Base-by-base conservation (phyloP, 2,329 filamentous ascomycete genomes). In the Aspergillus sp. region DNA sequence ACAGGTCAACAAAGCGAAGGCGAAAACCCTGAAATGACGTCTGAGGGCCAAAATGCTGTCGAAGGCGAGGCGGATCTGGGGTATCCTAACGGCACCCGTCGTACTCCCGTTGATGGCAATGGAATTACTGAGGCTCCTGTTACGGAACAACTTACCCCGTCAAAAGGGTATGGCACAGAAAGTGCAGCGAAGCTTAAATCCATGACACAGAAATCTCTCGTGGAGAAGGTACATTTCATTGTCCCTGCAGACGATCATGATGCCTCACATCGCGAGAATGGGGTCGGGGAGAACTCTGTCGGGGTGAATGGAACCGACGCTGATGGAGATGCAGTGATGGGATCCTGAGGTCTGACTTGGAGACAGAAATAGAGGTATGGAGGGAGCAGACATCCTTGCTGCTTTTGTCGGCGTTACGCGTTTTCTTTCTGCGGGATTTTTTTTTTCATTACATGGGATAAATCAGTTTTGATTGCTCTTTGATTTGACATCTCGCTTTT, bases 301-400 rank as follows among this genome's bases (percentile, higher is more conserved):
- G 51, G 59, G 20, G 49, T 56, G 7, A 63, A 66, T 38, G 65
- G 62, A 7, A 58, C 56, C 13, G 67, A 69, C 43, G 60, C 61
- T 3, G 66, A 69, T 40, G 59, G 59, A 1, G 65, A 69, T 49
- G 59, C 58, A 33, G 62, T 65, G 43, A 69, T 69, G 67, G 62
- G 65, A 49, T 58, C 59, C 57, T 69, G 55, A 67, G 50, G 26
- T 24, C 45, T 38, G 14, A 7, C 35, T 38, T 1, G 35, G 11
- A 38, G 16, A 4, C 14, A 38, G 17, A 30, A 16, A 42, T 30
- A 17, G 19, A 35, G 44, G 22, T 47, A 30, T 30, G 26, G 26
- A 30, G 26, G 26, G 10, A 30, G 26, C 26, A 30, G 26, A 8
- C 26, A 30, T 9, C 22, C 26, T 30, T 30, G 9, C 26, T 10